Evolutionary conservation across 352 stramenopile species (phyloP).

Genomic region (Globisporangium abappressorium): DNA sequence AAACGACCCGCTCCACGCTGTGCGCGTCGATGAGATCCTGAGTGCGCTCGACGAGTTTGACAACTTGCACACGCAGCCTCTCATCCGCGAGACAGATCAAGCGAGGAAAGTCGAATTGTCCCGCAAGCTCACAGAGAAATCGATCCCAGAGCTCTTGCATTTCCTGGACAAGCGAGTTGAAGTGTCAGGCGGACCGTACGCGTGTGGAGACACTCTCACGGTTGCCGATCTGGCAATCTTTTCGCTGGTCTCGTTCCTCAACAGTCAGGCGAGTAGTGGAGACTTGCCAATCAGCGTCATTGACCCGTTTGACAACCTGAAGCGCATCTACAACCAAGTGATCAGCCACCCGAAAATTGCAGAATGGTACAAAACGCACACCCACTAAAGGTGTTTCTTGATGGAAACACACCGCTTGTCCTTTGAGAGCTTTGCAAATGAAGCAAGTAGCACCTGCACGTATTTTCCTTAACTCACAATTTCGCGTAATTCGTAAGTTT

Average conservation of each 20-base stretch:
- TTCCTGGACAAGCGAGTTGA: conserved; percentile 38
- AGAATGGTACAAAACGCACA: conserved; percentile 37
- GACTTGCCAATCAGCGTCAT: conserved; percentile 27
- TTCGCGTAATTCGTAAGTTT: background rate
- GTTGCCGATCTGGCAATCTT: conserved; percentile 55
- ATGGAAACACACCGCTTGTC: background rate
- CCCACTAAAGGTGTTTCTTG: background rate
- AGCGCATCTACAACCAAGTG: conserved; percentile 32
- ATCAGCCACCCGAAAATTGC: conserved; percentile 35
- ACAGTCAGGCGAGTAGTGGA: conserved; percentile 21
- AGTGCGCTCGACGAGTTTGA: conserved; percentile 38
- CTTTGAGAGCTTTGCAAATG: background rate
- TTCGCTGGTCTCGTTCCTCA: conserved; percentile 36
- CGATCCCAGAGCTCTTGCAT: conserved; percentile 37
- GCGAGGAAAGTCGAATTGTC: conserved; percentile 24
- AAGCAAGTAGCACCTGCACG: background rate
- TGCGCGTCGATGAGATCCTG: conserved; percentile 46
- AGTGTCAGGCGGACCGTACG: conserved; percentile 25
- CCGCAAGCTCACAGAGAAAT: conserved; percentile 23
- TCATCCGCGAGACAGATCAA: conserved; percentile 27
- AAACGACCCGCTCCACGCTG: conserved; percentile 23
- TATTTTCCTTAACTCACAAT: background rate
- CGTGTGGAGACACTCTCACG: conserved; percentile 32
- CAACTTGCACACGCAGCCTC: conserved; percentile 30
- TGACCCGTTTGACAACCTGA: conserved; percentile 30